Conservation (phyloP, 2,329 filamentous ascomycete genomes). For the Pseudonectria foliicola region DNA sequence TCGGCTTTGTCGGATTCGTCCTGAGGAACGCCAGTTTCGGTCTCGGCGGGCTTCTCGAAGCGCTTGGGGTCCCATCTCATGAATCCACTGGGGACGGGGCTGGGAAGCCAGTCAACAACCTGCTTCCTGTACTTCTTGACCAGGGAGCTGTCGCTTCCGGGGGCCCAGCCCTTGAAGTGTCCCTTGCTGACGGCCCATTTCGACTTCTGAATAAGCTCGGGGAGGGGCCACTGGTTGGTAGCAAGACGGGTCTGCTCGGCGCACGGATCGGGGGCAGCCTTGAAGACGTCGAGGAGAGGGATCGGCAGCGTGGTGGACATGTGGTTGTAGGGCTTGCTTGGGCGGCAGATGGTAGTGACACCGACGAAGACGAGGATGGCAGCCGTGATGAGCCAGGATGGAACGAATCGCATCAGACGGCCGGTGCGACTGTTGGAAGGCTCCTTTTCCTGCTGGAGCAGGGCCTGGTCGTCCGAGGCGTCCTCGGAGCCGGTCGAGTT, state of each 20-base stretch:
- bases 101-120: conserved; percentile 23
- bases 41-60: conserved; percentile 15
- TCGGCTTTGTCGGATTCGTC: conserved; percentile 2
- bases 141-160: conserved; percentile 17
- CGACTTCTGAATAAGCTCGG: conserved; percentile 17
- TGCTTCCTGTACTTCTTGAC: conserved; percentile 19
- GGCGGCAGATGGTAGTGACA: conserved; percentile 18
- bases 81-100: conserved; percentile 22
- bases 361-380: conserved; percentile 14
- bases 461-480: neutral
- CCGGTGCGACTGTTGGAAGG: conserved; percentile 7
- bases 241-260: conserved; percentile 14
- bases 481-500: no score
- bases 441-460: neutral
- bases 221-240: conserved; percentile 24
- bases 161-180: conserved; percentile 28
- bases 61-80: conserved; percentile 21
- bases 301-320: conserved; percentile 26
- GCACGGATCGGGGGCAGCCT: conserved; percentile 20
- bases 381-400: conserved; percentile 11
- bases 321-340: conserved; percentile 25
- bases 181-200: conserved; percentile 21
- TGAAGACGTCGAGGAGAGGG: conserved; percentile 23
- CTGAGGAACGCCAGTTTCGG: conserved; percentile 4
- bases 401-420: conserved; percentile 8